phyloP scores from a whole-genome alignment of 345 rosid genomes.

The Melaleuca alternifolia region DNA sequence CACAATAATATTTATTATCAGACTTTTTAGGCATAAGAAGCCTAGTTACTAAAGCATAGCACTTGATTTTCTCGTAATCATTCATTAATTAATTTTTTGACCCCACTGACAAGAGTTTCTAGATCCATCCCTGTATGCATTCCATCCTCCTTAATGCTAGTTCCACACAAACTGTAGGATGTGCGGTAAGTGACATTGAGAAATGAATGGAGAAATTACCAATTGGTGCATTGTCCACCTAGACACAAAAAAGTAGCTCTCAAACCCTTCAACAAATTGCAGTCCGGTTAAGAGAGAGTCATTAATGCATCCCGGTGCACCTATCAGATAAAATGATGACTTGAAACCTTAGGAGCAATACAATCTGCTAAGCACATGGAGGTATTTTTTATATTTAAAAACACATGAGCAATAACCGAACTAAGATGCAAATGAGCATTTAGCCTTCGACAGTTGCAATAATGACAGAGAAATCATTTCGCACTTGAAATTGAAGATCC shows the following conservation, averaged over 20 bases:
- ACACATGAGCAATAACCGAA: not conserved
- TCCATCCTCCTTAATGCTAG: not conserved
- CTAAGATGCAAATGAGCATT: not conserved
- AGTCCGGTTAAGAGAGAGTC: conserved; percentile 86
- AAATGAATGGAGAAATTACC: conserved; percentile 35
- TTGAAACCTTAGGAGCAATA: not conserved
- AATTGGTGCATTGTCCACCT: conserved; percentile 94
- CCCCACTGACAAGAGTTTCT: not conserved
- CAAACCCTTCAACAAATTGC: conserved; percentile 87
- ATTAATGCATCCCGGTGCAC: conserved; percentile 82
- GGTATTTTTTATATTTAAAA: not conserved
- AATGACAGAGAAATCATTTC: not conserved
- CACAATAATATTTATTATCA: not conserved
- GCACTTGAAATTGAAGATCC: not conserved
- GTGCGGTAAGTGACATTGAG: not conserved
- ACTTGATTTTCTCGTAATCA: not conserved
- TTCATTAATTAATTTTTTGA: not conserved
- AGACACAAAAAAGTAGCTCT: conserved; percentile 76
- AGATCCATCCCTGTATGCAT: not conserved
- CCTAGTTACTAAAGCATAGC: not conserved
- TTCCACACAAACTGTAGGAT: not conserved
- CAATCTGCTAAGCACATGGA: not conserved
- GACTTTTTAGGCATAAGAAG: not conserved
- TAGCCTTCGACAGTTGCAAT: not conserved
- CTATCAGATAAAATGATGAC: conserved; percentile 26